These are phyloP conservation scores for Dalbergia cultrata DNA, from an alignment of 306 rosid genomes.

Conservation along the genomic window DNA sequence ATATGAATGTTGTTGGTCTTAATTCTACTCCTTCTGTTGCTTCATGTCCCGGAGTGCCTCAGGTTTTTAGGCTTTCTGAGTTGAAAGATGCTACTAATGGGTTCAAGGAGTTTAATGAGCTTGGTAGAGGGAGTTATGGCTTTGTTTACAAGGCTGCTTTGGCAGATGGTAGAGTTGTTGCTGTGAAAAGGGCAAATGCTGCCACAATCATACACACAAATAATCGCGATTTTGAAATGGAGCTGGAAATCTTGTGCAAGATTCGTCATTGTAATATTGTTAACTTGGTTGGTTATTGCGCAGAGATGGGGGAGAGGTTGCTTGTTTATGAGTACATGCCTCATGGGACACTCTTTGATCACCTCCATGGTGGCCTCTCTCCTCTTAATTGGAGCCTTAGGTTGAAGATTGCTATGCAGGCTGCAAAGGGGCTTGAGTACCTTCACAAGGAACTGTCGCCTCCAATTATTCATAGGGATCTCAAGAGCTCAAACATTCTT, in stretches of 20 bases:
- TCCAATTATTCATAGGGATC: constrained; percentile 77
- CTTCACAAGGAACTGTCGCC: constrained; percentile 82
- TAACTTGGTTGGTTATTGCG: constrained; percentile 87
- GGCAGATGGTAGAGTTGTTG: constrained; percentile 81
- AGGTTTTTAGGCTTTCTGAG: constrained; percentile 88
- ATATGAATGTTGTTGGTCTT: constrained; percentile 43
- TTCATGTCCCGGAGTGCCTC: constrained; percentile 86
- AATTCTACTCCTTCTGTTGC: constrained; percentile 49
- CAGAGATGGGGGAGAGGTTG: constrained; percentile 97
- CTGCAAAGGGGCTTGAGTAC: constrained; percentile 84
- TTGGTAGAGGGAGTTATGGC: constrained; percentile 94
- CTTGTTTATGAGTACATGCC: constrained; percentile 95
- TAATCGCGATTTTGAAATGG: constrained; percentile 87
- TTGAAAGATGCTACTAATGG: constrained; percentile 96
- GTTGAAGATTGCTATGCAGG: constrained; percentile 77
- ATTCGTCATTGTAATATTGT: constrained; percentile 79
- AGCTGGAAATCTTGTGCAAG: constrained; percentile 83
- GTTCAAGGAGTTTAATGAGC: constrained; percentile 94
- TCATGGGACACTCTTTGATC: constrained; percentile 88
- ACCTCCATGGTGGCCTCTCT: constrained; percentile 92
- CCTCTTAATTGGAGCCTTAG: constrained; percentile 83
- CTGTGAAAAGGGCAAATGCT: constrained; percentile 93
- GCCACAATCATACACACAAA: constrained; percentile 92
- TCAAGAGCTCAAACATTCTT: constrained; percentile 83
- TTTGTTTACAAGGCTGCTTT: constrained; percentile 90